Percentiles rank a stretch among this genome's conserved stretches.
These are phyloP conservation scores for Talaromyces sp. DNA, from an alignment of 2,329 filamentous ascomycete genomes.

Conservation along the genomic window DNA sequence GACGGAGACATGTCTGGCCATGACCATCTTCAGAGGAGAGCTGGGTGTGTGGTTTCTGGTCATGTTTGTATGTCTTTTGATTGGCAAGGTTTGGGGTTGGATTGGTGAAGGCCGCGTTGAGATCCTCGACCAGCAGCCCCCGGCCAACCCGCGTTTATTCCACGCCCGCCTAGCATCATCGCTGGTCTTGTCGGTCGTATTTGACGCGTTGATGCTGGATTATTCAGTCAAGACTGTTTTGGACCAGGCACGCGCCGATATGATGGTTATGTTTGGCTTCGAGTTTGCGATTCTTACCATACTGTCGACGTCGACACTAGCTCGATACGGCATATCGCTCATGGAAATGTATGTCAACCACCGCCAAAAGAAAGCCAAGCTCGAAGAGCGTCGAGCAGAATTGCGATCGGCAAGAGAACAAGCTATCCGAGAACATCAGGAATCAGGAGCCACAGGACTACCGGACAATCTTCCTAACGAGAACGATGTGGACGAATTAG, in stretches of 20 bases:
- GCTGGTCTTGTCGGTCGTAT: constrained; percentile 69
- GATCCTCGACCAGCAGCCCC: constrained; percentile 89
- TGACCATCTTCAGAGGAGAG: constrained; percentile 97
- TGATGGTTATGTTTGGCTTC: constrained; percentile 99
- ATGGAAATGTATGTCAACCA: constrained; percentile 70
- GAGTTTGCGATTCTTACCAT: constrained; percentile 87
- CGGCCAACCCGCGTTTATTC: constrained; percentile 80
- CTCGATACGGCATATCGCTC: constrained; percentile 72
- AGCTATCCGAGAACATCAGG: constrained; percentile 34
- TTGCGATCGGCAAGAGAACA: constrained; percentile 51
- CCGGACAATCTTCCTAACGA: constrained; percentile 52
- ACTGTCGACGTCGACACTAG: constrained; percentile 69
- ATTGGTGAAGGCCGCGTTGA: constrained; percentile 94
- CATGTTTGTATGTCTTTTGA: constrained; percentile 91
- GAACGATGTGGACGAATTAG: constrained; percentile 82
- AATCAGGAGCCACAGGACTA: constrained; percentile 30
- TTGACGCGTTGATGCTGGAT: constrained; percentile 71
- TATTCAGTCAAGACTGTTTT: constrained; percentile 81
- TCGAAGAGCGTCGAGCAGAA: constrained; percentile 63
- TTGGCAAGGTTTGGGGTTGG: constrained; percentile 97
- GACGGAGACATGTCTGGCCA: constrained; percentile 91
- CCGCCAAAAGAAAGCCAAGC: constrained; percentile 64
- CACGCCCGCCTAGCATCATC: constrained; percentile 76
- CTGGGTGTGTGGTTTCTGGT: constrained; percentile 90
- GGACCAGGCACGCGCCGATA: constrained; percentile 81